phyloP scores from a whole-genome alignment of 345 rosid genomes.

The Populus pruinosa region DNA sequence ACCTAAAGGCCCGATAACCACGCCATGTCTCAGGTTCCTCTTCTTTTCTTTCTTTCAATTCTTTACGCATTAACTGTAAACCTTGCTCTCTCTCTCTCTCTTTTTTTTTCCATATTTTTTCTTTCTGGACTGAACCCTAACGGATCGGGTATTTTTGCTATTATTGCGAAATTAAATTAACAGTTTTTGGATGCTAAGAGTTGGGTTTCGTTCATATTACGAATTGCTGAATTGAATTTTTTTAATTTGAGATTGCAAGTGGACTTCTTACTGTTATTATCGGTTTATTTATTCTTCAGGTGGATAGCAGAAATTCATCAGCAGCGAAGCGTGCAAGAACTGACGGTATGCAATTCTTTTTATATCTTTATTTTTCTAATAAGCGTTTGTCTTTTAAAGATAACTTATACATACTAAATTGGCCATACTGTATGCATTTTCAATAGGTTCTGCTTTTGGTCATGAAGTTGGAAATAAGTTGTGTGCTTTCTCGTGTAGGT shows the following conservation, averaged over 20 bases:
- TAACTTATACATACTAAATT: background rate
- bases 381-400: background rate
- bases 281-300: constrained; percentile 38
- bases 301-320: constrained; percentile 90
- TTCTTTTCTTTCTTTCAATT: background rate
- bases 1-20: background rate
- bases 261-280: background rate
- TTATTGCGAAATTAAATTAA: background rate
- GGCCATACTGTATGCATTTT: background rate
- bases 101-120: too few species aligned
- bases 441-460: background rate
- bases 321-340: constrained; percentile 98
- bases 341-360: constrained; percentile 54
- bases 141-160: background rate
- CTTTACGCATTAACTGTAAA: background rate
- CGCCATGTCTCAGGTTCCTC: constrained; percentile 50
- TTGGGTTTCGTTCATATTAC: background rate
- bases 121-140: background rate
- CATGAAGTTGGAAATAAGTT: background rate
- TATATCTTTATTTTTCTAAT: background rate
- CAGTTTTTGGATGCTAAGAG: background rate
- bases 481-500: constrained; percentile 36
- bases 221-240: background rate
- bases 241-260: background rate
- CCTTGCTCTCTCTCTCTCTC: too few species aligned